A percentile compares a stretch with the other conserved stretches of the same genome.
These are phyloP conservation scores for Blastomyces gilchristii DNA, from an alignment of 2,329 filamentous ascomycete genomes.

Conservation along the genomic window DNA sequence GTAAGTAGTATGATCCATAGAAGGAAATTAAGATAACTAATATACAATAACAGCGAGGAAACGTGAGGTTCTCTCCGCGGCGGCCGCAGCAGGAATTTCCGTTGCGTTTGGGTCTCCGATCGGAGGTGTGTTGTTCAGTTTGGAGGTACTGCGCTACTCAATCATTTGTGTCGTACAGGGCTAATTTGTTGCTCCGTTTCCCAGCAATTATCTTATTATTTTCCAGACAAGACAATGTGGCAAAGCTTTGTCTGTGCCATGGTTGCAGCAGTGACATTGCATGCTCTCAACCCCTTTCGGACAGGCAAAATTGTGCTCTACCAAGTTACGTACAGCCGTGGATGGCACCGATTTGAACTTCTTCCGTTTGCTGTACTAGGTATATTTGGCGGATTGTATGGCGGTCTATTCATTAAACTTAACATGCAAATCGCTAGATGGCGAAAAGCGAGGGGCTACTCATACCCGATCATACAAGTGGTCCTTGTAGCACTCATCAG, in stretches of 20 bases:
- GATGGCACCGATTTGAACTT: conserved; percentile 92
- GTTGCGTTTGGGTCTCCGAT: conserved; percentile 92
- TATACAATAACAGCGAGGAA: conserved; percentile 58
- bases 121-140: conserved; percentile 85
- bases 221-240: conserved; percentile 99
- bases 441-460: conserved; percentile 61
- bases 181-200: conserved; percentile 15
- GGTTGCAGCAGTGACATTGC: conserved; percentile 90
- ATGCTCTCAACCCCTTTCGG: conserved; percentile 86
- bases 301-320: conserved; percentile 93
- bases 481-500: conserved; percentile 68
- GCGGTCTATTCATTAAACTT: conserved; percentile 84
- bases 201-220: conserved; percentile 91
- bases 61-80: conserved; percentile 83
- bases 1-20: conserved; percentile 4
- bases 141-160: conserved; percentile 55
- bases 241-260: conserved; percentile 98
- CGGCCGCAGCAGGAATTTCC: conserved; percentile 83
- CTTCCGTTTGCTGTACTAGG: conserved; percentile 79
- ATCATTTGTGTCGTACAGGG: not conserved
- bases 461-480: conserved; percentile 70
- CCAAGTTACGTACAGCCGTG: conserved; percentile 82
- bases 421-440: conserved; percentile 81
- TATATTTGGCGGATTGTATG: conserved; percentile 84
- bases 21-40: not conserved